Evolutionary conservation across 2,329 filamentous ascomycete genomes (phyloP).

Genomic region (Ceratocystis variospora): DNA sequence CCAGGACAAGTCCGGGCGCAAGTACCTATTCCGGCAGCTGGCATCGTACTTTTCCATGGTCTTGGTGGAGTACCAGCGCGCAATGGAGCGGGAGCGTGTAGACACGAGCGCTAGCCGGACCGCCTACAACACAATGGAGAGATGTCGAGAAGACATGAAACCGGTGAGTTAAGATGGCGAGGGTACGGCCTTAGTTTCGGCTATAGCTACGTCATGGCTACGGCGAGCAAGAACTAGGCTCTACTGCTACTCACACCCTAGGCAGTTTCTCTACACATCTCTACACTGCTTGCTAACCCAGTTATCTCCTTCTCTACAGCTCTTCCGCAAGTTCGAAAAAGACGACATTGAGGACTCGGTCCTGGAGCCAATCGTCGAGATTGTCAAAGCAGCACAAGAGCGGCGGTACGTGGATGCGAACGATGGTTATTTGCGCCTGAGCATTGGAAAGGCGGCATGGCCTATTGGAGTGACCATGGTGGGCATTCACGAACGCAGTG

Average conservation of each 20-base stretch:
- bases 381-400: conserved; percentile 80
- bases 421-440: conserved; percentile 81
- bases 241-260: neutral
- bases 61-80: conserved; percentile 71
- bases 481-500: conserved; percentile 93
- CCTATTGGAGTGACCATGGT: conserved; percentile 99
- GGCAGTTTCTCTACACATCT: neutral
- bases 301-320: conserved; percentile 26
- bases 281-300: conserved; percentile 14
- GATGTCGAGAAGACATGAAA: conserved; percentile 74
- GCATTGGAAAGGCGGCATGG: conserved; percentile 95
- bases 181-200: too few relatives aligned
- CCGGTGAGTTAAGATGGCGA: conserved; percentile 38
- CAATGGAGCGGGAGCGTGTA: conserved; percentile 51
- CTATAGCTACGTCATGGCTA: too few relatives aligned
- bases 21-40: conserved; percentile 72
- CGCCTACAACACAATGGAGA: conserved; percentile 72
- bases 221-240: too few relatives aligned
- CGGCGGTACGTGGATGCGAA: conserved; percentile 92
- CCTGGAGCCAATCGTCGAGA: conserved; percentile 73
- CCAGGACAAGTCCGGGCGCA: conserved; percentile 48
- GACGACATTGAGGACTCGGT: conserved; percentile 65
- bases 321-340: conserved; percentile 82
- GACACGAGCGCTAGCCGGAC: conserved; percentile 66
- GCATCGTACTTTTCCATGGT: conserved; percentile 95